phyloP scores from a whole-genome alignment of 139 green algal genomes.

The Picochlorum sp. region DNA sequence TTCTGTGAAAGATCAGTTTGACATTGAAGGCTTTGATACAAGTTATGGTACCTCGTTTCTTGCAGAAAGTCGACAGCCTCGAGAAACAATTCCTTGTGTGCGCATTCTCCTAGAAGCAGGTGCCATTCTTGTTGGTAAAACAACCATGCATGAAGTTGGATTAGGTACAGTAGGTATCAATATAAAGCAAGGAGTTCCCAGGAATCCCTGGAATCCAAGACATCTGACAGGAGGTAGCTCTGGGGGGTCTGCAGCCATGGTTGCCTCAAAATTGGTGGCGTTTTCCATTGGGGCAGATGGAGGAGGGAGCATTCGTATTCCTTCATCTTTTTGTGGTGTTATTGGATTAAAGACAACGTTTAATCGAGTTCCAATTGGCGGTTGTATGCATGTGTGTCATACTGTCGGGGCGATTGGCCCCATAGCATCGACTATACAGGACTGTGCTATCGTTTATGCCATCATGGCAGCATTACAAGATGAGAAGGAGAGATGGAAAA shows the following conservation, averaged over 20 bases:
- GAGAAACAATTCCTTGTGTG: constrained; percentile 15
- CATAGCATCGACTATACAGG: constrained; percentile 30
- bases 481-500: not conserved
- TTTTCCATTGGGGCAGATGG: constrained; percentile 65
- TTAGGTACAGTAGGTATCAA: constrained; percentile 40
- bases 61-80: not conserved
- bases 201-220: constrained; percentile 45
- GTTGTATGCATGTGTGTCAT: constrained; percentile 3
- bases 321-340: constrained; percentile 64
- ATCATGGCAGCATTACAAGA: constrained; percentile 25
- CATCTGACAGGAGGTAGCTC: constrained; percentile 45
- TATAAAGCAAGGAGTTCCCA: constrained; percentile 25
- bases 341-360: constrained; percentile 66
- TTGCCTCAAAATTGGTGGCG: constrained; percentile 60
- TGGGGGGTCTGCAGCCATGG: constrained; percentile 43
- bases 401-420: constrained; percentile 29
- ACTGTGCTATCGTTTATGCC: constrained; percentile 39
- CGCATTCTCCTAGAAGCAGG: constrained; percentile 32
- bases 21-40: constrained; percentile 55
- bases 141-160: constrained; percentile 58
- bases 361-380: not conserved
- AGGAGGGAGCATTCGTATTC: constrained; percentile 72
- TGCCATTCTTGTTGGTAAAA: constrained; percentile 65
- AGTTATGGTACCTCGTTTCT: constrained; percentile 58
- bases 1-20: constrained; percentile 67